These are phyloP conservation scores for Ganoderma multipileum DNA, from an alignment of 1,284 basidiomycete species.

Conservation along the genomic window DNA sequence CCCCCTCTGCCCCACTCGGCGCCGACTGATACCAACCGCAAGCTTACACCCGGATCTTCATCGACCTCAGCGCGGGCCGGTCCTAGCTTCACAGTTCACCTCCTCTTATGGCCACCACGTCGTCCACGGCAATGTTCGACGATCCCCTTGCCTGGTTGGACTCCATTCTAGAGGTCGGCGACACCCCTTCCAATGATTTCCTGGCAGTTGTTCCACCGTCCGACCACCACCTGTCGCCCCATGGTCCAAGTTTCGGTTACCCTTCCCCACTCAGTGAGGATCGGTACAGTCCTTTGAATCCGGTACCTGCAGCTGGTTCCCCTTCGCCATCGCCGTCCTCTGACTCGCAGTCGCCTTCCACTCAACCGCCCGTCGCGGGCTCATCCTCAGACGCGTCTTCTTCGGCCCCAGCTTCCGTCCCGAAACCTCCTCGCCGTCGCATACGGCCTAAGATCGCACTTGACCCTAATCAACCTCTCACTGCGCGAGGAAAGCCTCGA, in stretches of 20 bases:
- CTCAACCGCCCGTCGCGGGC: neutral
- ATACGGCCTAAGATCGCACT: constrained; percentile 57
- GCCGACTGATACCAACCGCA: neutral
- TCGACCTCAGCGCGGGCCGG: too few relatives aligned
- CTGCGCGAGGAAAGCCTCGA: constrained; percentile 73
- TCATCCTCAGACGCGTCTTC: constrained; percentile 5
- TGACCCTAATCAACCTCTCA: constrained; percentile 72
- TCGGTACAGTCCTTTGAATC: neutral
- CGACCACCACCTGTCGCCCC: neutral
- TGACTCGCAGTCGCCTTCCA: neutral
- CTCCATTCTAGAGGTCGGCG: neutral
- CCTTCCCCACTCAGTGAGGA: neutral
- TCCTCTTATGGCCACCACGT: neutral
- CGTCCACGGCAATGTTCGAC: constrained; percentile 1
- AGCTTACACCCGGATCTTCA: neutral
- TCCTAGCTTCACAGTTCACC: neutral
- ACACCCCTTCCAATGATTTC: neutral
- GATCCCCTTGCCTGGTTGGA: constrained; percentile 15
- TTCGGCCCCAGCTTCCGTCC: neutral
- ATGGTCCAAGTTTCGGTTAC: neutral
- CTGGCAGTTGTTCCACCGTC: neutral
- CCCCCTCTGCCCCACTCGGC: neutral
- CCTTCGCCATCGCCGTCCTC: neutral
- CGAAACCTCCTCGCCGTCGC: constrained; percentile 16
- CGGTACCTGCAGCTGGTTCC: neutral